Conservation (phyloP, 169 alveolate species). For the Plasmodium inui region DNA sequence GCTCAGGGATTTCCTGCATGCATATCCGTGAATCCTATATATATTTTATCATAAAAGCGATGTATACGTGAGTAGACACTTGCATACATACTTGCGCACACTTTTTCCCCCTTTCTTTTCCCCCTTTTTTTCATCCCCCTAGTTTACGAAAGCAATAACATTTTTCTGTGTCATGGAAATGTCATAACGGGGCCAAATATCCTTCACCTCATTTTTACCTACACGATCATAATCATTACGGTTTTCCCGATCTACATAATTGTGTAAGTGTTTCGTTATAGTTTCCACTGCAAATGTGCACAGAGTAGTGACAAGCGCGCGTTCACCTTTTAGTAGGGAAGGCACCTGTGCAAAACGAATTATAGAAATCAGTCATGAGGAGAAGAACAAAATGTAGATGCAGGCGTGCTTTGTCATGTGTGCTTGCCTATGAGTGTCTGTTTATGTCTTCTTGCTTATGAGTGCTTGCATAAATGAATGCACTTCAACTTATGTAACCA, state of each 20-base stretch:
- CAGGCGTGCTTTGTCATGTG: background rate
- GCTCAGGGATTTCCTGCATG: background rate
- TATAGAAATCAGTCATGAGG: background rate
- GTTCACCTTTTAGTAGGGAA: background rate
- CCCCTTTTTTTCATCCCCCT: slow-evolving; percentile 14
- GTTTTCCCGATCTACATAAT: slow-evolving; percentile 68
- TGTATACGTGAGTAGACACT: background rate
- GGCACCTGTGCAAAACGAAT: background rate
- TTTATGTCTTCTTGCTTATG: background rate
- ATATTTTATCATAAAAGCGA: background rate
- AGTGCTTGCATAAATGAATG: background rate
- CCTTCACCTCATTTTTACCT: slow-evolving; percentile 66
- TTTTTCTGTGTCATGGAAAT: slow-evolving; percentile 69
- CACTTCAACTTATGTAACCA: background rate
- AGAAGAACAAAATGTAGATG: background rate
- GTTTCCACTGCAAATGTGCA: background rate
- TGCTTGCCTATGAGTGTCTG: background rate
- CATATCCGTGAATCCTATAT: background rate
- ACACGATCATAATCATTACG: slow-evolving; percentile 48
- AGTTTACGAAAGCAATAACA: slow-evolving; percentile 76
- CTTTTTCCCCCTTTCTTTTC: background rate
- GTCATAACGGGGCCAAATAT: slow-evolving; percentile 76
- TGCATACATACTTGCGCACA: background rate
- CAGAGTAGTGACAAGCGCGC: background rate
- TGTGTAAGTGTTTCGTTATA: slow-evolving; percentile 25